Percentiles rank a stretch among this genome's conserved stretches.
These are phyloP conservation scores for Kwoniella botswanensis DNA, from an alignment of 768 basidiomycete genomes.

Conservation along the genomic window DNA sequence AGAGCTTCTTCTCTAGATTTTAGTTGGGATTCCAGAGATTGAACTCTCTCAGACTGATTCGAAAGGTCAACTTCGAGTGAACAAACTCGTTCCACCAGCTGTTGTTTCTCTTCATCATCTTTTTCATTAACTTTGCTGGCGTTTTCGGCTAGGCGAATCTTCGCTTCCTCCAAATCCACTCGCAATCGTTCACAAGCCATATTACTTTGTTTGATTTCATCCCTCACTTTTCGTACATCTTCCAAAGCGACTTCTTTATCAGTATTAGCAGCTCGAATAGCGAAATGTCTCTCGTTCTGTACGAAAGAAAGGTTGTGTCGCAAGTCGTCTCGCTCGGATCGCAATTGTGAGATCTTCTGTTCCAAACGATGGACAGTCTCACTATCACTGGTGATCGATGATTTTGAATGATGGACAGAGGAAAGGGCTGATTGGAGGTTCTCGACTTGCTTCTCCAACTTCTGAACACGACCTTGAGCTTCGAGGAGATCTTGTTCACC, in stretches of 20 bases:
- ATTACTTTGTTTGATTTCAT: constrained; percentile 26
- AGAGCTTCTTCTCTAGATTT: background rate
- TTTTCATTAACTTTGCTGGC: background rate
- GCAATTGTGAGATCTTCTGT: constrained; percentile 50
- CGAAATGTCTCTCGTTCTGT: constrained; percentile 52
- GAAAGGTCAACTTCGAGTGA: constrained; percentile 9
- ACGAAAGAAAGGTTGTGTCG: constrained; percentile 49
- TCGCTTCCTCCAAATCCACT: constrained; percentile 3
- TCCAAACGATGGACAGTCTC: constrained; percentile 9
- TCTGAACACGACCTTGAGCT: background rate
- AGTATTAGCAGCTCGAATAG: constrained; percentile 39
- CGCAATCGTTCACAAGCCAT: constrained; percentile 4
- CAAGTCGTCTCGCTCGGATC: constrained; percentile 54
- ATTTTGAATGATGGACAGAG: background rate
- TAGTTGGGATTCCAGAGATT: constrained; percentile 1
- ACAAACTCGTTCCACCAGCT: background rate
- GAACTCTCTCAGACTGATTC: background rate
- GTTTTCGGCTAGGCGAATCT: background rate
- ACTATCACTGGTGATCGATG: constrained; percentile 2
- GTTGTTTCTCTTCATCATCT: constrained; percentile 2
- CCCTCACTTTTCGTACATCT: constrained; percentile 25
- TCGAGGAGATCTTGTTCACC: constrained; percentile 19
- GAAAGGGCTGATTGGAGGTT: constrained; percentile 22
- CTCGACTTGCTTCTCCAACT: constrained; percentile 18
- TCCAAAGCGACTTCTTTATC: constrained; percentile 39